Evolutionary conservation across 169 alveolate species (phyloP), one percentile per base, ranked within the genome.

Genomic region (Amoebophrya sp.): DNA sequence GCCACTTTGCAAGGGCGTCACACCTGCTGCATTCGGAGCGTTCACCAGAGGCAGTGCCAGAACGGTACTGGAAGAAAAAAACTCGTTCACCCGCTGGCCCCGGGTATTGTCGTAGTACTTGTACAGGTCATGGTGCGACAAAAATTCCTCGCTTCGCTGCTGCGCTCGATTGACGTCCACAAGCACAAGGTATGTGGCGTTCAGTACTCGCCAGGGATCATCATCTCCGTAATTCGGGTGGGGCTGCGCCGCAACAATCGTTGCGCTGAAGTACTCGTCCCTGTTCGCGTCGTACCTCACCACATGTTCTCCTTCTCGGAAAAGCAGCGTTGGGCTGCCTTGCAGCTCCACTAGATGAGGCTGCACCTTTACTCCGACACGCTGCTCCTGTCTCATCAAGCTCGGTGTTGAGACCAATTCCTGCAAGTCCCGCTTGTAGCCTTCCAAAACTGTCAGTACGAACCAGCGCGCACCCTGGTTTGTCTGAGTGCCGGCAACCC

Each of bases 51-150:
- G 66, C 18, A 47, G 66, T 47, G 66, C 66, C 66, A 47, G 18
- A 47, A 47, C 66, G 66, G 29, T 12, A 47, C 66, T 47, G 18
- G 66, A 47, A 12, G 66, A 47, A 18, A 47, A 47, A 47, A 66
- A 25, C 83, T 66, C 35, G 83, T 66, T 25, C 35, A 66, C 0
- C 83, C 83, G 83, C 35, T 25, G 35, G 83, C 83, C 83, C 83
- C 83, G 83, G 12, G 83, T 66, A 25, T 66, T 66, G 0, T 7
- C 83, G 10, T 12, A 7, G 83, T 66, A 66, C 83, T 66, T 66
- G 83, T 66, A 66, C 35, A 66, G 83, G 83, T 66, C 83, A 25
- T 25, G 32, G 83, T 66, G 83, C 83, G 83, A 66, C 35, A 25
- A 66, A 66, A 25, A 0, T 66, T 25, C 83, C 32, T 25, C 32